Percentiles rank a stretch among this genome's conserved stretches.
Conservation (phyloP, 2,329 filamentous ascomycete species). For the Ophiostoma sp. region DNA sequence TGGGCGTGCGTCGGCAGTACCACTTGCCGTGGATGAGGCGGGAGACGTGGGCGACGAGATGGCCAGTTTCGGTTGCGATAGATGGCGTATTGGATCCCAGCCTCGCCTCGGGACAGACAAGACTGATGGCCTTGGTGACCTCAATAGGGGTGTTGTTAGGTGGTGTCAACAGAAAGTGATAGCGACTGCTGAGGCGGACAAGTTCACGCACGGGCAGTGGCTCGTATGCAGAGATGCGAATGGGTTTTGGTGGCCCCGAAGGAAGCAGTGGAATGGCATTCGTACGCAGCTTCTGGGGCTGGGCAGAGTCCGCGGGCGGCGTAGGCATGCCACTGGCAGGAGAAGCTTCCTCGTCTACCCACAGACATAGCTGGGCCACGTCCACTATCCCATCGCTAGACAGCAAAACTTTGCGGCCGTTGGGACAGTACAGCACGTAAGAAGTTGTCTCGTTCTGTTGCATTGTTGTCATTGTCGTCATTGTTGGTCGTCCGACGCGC, state of each 20-base stretch:
- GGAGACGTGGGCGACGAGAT: background rate
- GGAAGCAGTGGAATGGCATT: background rate
- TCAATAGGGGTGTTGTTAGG: background rate
- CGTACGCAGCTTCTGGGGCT: background rate
- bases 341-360: too few relatives aligned
- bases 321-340: background rate
- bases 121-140: background rate
- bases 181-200: background rate
- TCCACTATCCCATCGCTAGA: background rate
- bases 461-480: background rate
- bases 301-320: background rate
- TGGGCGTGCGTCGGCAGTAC: background rate
- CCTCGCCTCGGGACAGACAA: background rate
- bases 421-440: background rate
- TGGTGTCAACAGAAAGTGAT: background rate
- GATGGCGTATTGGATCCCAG: too few relatives aligned
- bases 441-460: background rate
- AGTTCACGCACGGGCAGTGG: background rate
- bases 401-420: background rate
- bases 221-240: background rate
- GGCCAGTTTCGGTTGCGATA: background rate
- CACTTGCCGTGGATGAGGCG: background rate
- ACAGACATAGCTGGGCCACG: background rate
- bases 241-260: background rate
- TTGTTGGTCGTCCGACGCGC: background rate